Evolutionary conservation across 306 rosid genomes (phyloP).

Genomic region (Castanospermum australe): DNA sequence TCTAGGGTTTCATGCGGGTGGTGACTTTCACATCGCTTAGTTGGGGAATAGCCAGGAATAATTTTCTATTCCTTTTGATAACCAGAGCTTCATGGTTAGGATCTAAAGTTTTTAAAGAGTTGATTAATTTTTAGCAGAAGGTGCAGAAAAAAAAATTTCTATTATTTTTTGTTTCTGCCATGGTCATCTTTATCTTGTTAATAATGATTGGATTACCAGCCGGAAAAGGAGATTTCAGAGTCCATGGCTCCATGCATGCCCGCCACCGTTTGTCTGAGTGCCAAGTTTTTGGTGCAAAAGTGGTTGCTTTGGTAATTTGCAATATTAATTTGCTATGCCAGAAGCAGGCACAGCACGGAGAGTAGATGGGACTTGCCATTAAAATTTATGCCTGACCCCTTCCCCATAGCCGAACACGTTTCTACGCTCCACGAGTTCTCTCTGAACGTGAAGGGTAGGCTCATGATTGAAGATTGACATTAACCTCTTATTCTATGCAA

Average conservation of each 20-base stretch:
- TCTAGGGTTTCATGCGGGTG: constrained; percentile 31
- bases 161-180: background rate
- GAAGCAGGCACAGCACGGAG: background rate
- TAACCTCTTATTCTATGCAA: background rate
- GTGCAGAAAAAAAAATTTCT: background rate
- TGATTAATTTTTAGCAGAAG: background rate
- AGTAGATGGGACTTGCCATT: constrained; percentile 13
- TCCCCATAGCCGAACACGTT: constrained; percentile 1
- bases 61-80: background rate
- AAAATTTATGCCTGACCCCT: constrained; percentile 9
- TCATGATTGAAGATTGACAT: constrained; percentile 60
- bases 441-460: constrained; percentile 25
- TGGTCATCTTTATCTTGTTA: background rate
- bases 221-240: background rate
- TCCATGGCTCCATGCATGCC: constrained; percentile 41
- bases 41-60: background rate
- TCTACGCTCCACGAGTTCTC: background rate
- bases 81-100: background rate
- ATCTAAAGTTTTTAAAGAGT: background rate
- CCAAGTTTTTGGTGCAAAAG: background rate
- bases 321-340: background rate
- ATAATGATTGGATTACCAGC: background rate
- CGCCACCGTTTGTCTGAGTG: background rate
- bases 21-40: background rate
- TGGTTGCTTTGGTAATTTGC: background rate